These are phyloP conservation scores for Wallacemonas sp. DNA, from an alignment of 208 protist species.

Conservation along the genomic window DNA sequence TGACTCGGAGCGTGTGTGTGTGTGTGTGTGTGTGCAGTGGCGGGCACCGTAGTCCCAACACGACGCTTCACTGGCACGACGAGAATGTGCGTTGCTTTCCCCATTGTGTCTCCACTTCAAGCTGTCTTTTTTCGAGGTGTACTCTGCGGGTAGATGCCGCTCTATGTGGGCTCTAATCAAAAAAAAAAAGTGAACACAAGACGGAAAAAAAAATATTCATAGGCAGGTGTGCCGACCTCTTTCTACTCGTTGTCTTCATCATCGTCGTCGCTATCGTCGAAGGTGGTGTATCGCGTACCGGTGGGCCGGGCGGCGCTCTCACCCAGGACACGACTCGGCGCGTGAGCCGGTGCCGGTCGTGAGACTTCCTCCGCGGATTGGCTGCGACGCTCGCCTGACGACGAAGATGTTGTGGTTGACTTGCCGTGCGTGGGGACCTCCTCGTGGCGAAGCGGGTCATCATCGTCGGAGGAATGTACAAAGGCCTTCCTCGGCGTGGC, in stretches of 20 bases:
- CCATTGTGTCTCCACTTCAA: no score
- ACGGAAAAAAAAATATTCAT: not conserved
- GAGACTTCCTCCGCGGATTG: not conserved
- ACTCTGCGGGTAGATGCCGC: not conserved
- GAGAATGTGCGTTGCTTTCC: no score
- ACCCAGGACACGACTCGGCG: not conserved
- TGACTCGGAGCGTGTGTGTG: no score
- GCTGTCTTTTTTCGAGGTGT: no score
- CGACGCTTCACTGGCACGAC: no score
- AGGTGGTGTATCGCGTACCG: slow-evolving; percentile 27
- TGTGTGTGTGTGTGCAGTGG: no score
- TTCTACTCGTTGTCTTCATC: slow-evolving; percentile 6
- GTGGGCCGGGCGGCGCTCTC: not conserved
- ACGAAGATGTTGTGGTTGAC: slow-evolving; percentile 45
- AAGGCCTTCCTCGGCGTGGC: slow-evolving; percentile 38
- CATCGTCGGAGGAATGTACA: slow-evolving; percentile 17
- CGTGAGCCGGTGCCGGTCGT: slow-evolving; percentile 6
- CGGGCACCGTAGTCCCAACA: no score
- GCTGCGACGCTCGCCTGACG: slow-evolving; percentile 18
- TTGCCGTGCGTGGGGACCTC: slow-evolving; percentile 43
- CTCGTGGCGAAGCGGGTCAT: slow-evolving; percentile 18
- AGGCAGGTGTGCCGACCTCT: not conserved
- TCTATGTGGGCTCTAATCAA: not conserved
- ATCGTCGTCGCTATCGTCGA: slow-evolving; percentile 34
- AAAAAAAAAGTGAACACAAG: not conserved